phyloP scores from a whole-genome alignment of 1,284 basidiomycete genomes.

The Ganoderma meredithae region DNA sequence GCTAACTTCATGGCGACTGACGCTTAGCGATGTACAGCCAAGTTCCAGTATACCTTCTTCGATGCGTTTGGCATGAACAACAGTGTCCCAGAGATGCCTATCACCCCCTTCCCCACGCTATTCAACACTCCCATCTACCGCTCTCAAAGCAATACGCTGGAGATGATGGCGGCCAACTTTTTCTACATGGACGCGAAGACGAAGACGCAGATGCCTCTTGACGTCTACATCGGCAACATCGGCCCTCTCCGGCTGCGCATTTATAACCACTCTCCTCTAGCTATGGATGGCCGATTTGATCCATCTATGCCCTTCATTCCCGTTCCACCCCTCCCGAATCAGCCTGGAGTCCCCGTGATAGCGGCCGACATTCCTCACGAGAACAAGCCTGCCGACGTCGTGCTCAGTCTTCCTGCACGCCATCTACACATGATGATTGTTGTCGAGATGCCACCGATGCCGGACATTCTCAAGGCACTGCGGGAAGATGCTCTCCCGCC shows the following conservation, averaged over 20 bases:
- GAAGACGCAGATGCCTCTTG: slow-evolving; percentile 70
- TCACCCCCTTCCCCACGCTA: slow-evolving; percentile 90
- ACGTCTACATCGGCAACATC: slow-evolving; percentile 89
- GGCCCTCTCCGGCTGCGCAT: slow-evolving; percentile 81
- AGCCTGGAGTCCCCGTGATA: slow-evolving; percentile 33
- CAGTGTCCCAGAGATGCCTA: slow-evolving; percentile 76
- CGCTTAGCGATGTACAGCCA: slow-evolving; percentile 56
- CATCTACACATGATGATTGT: slow-evolving; percentile 72
- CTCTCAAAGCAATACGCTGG: slow-evolving; percentile 74
- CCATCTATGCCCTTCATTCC: slow-evolving; percentile 50
- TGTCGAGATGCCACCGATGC: slow-evolving; percentile 78
- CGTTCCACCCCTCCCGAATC: slow-evolving; percentile 37
- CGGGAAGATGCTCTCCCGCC: slow-evolving; percentile 67
- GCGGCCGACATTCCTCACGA: slow-evolving; percentile 21
- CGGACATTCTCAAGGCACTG: slow-evolving; percentile 75
- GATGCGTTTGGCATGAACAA: slow-evolving; percentile 85
- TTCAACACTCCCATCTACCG: slow-evolving; percentile 84
- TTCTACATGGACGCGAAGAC: slow-evolving; percentile 78
- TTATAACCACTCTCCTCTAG: slow-evolving; percentile 66
- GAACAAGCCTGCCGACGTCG: slow-evolving; percentile 13
- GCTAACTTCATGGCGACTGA: slow-evolving; percentile 19
- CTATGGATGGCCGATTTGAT: slow-evolving; percentile 53
- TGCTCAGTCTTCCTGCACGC: slow-evolving; percentile 47
- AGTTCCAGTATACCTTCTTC: slow-evolving; percentile 95
- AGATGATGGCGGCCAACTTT: slow-evolving; percentile 87